Percentiles rank a stretch among this genome's conserved stretches.
Conservation (phyloP, 116 monocot genomes). For the Dioscorea cayenensis region DNA sequence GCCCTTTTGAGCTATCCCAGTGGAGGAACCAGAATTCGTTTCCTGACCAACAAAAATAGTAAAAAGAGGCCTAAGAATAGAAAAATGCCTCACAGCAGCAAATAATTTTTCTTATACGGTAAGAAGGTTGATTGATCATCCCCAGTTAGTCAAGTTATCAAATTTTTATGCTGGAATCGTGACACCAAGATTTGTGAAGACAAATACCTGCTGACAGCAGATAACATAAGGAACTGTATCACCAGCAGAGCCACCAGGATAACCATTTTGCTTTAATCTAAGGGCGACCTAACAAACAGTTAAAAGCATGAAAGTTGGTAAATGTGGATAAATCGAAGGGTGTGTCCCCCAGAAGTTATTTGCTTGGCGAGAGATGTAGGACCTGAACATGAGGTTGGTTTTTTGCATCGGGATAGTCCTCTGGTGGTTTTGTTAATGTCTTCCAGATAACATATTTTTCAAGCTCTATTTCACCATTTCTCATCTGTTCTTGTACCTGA, state of each 20-base stretch:
- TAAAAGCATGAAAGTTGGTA: not conserved
- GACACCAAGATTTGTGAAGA: not conserved
- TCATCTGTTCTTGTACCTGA: conserved; percentile 84
- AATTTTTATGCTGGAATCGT: not conserved
- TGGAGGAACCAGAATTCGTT: conserved; percentile 31
- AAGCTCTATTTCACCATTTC: conserved; percentile 70
- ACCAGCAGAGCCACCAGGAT: conserved; percentile 64
- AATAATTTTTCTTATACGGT: not conserved
- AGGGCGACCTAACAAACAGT: conserved; percentile 62
- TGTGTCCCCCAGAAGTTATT: not conserved
- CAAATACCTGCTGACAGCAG: conserved; percentile 71
- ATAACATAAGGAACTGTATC: conserved; percentile 92
- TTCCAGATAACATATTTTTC: conserved; percentile 90
- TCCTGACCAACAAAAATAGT: conserved; percentile 28
- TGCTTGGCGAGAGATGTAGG: not conserved
- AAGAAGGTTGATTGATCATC: not conserved
- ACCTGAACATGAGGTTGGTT: conserved; percentile 98
- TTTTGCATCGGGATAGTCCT: conserved; percentile 92
- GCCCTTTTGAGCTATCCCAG: conserved; percentile 86
- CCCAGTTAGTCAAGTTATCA: not conserved
- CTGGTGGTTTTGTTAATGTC: conserved; percentile 81
- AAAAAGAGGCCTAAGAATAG: not conserved
- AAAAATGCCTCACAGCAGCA: too few relatives aligned
- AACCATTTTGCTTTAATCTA: conserved; percentile 75
- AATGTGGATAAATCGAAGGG: not conserved